A percentile compares a stretch with the other conserved stretches of the same genome.
Conservation (phyloP, 495 filamentous ascomycete genomes). For the Thermothielavioides terrestris region DNA sequence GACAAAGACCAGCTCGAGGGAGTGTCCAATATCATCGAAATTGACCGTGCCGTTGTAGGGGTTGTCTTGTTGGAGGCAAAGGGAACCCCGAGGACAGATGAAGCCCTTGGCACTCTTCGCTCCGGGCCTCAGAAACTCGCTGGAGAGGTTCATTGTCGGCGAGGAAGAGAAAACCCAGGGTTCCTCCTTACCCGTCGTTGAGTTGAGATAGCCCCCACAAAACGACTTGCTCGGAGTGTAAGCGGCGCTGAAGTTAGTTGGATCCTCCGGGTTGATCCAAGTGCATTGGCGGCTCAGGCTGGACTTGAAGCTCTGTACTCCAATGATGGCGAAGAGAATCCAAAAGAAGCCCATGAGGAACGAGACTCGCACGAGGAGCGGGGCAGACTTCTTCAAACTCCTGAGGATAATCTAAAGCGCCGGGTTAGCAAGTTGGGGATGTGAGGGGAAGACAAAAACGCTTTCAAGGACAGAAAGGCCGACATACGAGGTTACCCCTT, state of each 20-base stretch:
- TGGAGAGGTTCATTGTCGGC: slow-evolving; percentile 10
- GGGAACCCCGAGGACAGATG: slow-evolving; percentile 72
- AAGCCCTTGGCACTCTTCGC: slow-evolving; percentile 67
- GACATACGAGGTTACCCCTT: slow-evolving; percentile 72
- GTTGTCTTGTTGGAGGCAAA: slow-evolving; percentile 69
- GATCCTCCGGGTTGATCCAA: slow-evolving; percentile 61
- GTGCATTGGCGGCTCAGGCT: slow-evolving; percentile 82
- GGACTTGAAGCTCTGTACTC: slow-evolving; percentile 95
- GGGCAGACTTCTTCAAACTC: slow-evolving; percentile 91
- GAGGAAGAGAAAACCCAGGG: slow-evolving; percentile 54
- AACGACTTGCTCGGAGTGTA: slow-evolving; percentile 58
- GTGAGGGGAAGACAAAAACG: neutral
- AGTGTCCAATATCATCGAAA: slow-evolving; percentile 91
- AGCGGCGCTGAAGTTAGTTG: slow-evolving; percentile 30
- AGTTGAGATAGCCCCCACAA: slow-evolving; percentile 75
- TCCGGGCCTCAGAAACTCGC: slow-evolving; percentile 21
- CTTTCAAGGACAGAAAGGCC: too few species aligned
- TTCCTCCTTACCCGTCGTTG: slow-evolving; percentile 43
- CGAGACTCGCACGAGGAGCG: slow-evolving; percentile 86
- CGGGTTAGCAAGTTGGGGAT: slow-evolving; percentile 14
- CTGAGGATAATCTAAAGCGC: slow-evolving; percentile 66
- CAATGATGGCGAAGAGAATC: slow-evolving; percentile 95
- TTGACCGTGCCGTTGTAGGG: slow-evolving; percentile 82
- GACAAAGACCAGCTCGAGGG: slow-evolving; percentile 92
- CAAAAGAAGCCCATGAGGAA: slow-evolving; percentile 98